A percentile compares a stretch with the other conserved stretches of the same genome.
phyloP scores from a whole-genome alignment of 2,329 filamentous ascomycete species.

The Colletotrichum spinosum region DNA sequence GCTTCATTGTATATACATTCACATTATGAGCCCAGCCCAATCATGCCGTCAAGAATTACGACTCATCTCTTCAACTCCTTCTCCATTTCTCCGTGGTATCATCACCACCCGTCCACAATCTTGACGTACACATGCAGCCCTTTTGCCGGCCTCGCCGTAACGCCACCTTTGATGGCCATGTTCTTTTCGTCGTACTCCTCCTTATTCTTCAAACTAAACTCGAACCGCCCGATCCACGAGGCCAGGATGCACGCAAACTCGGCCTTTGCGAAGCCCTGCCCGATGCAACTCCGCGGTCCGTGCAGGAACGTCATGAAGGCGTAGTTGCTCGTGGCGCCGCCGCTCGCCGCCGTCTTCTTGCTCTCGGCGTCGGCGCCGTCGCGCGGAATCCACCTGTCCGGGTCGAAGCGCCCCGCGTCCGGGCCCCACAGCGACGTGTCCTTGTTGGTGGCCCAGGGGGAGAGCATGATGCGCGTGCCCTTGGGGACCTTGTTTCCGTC shows the following conservation, averaged over 20 bases:
- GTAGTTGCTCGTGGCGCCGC: constrained; percentile 81
- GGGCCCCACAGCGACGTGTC: constrained; percentile 78
- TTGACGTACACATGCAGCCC: constrained; percentile 78
- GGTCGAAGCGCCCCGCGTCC: constrained; percentile 80
- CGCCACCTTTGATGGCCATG: constrained; percentile 73
- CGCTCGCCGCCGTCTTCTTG: constrained; percentile 65
- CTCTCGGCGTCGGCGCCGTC: constrained; percentile 49
- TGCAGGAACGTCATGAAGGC: constrained; percentile 86
- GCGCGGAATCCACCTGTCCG: constrained; percentile 77
- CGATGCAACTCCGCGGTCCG: constrained; percentile 88
- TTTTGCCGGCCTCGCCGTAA: constrained; percentile 79
- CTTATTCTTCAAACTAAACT: constrained; percentile 67
- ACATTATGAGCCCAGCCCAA: too few relatives aligned
- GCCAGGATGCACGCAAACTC: constrained; percentile 90
- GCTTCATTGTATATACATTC: too few relatives aligned
- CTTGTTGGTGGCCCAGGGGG: constrained; percentile 76
- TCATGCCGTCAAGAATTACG: too few relatives aligned
- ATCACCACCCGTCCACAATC: constrained; percentile 53
- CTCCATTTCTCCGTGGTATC: not conserved
- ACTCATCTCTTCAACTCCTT: too few relatives aligned
- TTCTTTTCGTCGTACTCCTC: constrained; percentile 75
- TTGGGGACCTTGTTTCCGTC: constrained; percentile 74
- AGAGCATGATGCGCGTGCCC: constrained; percentile 76
- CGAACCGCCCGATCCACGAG: constrained; percentile 80
- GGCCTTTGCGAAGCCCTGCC: constrained; percentile 80